These are phyloP conservation scores for Mycosphaerella sp. DNA, from an alignment of 2,329 filamentous ascomycete genomes.

Conservation along the genomic window DNA sequence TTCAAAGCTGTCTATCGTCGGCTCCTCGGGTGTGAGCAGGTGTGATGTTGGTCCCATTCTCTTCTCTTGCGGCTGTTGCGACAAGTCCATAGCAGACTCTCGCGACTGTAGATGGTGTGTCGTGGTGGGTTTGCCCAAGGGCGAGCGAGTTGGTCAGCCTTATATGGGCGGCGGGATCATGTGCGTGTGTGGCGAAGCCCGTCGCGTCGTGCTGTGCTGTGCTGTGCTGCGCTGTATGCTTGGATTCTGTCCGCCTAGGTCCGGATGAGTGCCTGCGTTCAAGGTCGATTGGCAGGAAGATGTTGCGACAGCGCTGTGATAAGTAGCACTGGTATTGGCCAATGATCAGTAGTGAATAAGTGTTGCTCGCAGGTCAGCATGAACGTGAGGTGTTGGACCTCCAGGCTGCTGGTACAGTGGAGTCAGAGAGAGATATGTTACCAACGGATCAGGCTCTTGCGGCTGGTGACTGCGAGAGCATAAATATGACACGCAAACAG, in stretches of 20 bases:
- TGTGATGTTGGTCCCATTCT: constrained; percentile 12
- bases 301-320: constrained; percentile 5
- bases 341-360: neutral
- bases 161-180: constrained; percentile 11
- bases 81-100: constrained; percentile 16
- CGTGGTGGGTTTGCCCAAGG: constrained; percentile 1
- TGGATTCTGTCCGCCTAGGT: constrained; percentile 18
- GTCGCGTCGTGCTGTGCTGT: constrained; percentile 9
- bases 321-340: neutral
- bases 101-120: neutral
- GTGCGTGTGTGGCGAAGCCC: constrained; percentile 16
- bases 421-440: constrained; percentile 5
- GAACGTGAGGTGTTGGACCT: neutral
- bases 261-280: constrained; percentile 5
- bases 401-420: constrained; percentile 14
- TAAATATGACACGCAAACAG: constrained; percentile 14
- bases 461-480: constrained; percentile 16
- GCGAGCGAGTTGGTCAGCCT: constrained; percentile 10
- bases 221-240: constrained; percentile 13
- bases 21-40: constrained; percentile 22
- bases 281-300: neutral
- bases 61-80: constrained; percentile 14
- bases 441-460: constrained; percentile 11
- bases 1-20: constrained; percentile 19
- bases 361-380: constrained; percentile 1